phyloP scores from a whole-genome alignment of 129 eudicot genomes.

The Solidago caesia region DNA sequence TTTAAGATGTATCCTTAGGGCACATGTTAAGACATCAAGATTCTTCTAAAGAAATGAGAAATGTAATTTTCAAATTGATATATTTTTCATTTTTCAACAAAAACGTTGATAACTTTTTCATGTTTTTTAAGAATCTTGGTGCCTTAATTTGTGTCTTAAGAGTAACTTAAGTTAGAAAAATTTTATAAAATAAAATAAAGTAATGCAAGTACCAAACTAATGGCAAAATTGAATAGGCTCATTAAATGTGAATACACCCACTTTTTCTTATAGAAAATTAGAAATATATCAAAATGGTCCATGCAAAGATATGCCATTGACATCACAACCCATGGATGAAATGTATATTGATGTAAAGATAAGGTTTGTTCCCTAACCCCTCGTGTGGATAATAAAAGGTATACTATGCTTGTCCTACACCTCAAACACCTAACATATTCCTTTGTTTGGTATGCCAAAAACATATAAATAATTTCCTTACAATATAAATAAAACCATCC shows the following conservation, averaged over 20 bases:
- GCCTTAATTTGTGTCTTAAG: no score
- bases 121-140: no score
- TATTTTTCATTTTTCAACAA: no score
- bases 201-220: not conserved
- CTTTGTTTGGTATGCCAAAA: constrained; percentile 39
- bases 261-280: constrained; percentile 3
- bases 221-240: constrained; percentile 13
- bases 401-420: constrained; percentile 31
- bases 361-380: constrained; percentile 36
- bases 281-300: constrained; percentile 9
- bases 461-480: constrained; percentile 8
- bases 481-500: constrained; percentile 10
- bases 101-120: no score
- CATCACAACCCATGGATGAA: constrained; percentile 31
- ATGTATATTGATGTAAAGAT: constrained; percentile 29
- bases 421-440: constrained; percentile 40
- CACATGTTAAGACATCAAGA: no score
- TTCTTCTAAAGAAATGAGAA: no score
- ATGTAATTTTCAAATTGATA: no score
- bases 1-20: no score
- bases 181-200: not conserved
- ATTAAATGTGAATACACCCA: constrained; percentile 18
- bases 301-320: constrained; percentile 19
- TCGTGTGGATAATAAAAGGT: constrained; percentile 41
- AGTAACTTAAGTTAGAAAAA: no score